phyloP scores from a whole-genome alignment of 2,329 filamentous ascomycete species.

The Colletotrichum eremochloae region DNA sequence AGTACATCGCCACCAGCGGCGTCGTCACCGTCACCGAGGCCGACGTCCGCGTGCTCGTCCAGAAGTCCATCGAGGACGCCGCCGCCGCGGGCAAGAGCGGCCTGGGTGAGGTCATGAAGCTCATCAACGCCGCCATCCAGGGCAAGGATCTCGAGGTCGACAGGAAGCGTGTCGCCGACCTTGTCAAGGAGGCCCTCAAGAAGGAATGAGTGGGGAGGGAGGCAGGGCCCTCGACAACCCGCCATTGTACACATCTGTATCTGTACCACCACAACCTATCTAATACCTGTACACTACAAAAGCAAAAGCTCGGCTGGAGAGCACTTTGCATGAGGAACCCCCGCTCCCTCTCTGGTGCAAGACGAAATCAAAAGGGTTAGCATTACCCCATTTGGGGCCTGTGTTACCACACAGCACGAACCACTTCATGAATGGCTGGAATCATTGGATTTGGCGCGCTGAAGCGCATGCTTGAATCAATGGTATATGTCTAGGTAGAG shows the following conservation, averaged over 20 bases:
- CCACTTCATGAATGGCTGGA: not conserved
- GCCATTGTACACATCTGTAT: constrained; percentile 22
- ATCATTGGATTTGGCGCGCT: constrained; percentile 1
- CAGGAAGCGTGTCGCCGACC: constrained; percentile 69
- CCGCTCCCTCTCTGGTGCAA: not conserved
- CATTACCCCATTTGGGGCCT: not conserved
- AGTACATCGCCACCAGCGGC: constrained; percentile 71
- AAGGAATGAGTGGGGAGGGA: constrained; percentile 9
- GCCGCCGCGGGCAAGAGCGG: constrained; percentile 64
- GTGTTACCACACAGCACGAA: not conserved
- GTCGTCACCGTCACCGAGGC: constrained; percentile 70
- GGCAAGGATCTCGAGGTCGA: constrained; percentile 77
- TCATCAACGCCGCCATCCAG: constrained; percentile 66
- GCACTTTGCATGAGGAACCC: not conserved
- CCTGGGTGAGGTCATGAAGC: constrained; percentile 75
- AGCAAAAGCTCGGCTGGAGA: not conserved
- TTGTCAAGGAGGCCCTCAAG: constrained; percentile 67
- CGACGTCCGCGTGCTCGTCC: constrained; percentile 69
- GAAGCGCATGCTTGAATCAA: constrained; percentile 30
- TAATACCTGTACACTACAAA: constrained; percentile 10
- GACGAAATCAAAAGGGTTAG: not conserved
- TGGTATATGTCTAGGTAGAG: constrained; percentile 38
- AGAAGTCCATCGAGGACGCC: constrained; percentile 64
- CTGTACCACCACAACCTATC: constrained; percentile 16
- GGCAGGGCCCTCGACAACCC: not conserved